Percentiles rank a stretch among this genome's conserved stretches.
Conservation (phyloP, 169 alveolate species). For the Eimeria falciformis region DNA sequence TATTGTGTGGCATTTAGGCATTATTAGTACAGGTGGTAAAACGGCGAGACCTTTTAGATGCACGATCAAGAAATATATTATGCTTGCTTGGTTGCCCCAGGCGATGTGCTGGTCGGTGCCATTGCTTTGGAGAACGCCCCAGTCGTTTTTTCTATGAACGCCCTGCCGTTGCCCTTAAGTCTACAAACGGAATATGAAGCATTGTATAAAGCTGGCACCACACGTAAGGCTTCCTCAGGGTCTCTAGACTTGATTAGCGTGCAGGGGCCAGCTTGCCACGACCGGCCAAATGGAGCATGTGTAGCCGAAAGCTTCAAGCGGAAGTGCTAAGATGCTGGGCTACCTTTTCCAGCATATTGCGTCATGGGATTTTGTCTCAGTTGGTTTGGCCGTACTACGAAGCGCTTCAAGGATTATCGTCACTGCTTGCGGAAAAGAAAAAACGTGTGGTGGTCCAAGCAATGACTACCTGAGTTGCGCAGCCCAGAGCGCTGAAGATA, state of each 20-base stretch:
- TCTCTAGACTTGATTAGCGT: too few relatives aligned
- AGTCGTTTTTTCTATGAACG: conserved; percentile 30
- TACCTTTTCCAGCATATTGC: too few relatives aligned
- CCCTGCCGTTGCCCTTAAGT: neutral
- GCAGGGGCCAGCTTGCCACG: too few relatives aligned
- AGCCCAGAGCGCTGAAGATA: conserved; percentile 46
- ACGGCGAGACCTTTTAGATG: neutral
- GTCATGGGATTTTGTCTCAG: conserved; percentile 23
- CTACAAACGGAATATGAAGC: conserved; percentile 3
- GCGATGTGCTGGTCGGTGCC: conserved; percentile 31
- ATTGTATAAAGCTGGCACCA: conserved; percentile 32
- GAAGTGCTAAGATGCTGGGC: too few relatives aligned
- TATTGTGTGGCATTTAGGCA: neutral
- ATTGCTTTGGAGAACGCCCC: conserved; percentile 52
- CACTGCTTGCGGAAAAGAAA: conserved; percentile 54
- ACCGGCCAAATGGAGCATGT: too few relatives aligned
- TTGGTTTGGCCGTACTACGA: conserved; percentile 45
- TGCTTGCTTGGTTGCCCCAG: conserved; percentile 7
- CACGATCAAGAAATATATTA: too few relatives aligned
- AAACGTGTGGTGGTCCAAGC: conserved; percentile 3
- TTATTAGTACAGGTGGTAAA: neutral
- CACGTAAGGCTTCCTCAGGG: conserved; percentile 1
- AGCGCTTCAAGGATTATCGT: conserved; percentile 48
- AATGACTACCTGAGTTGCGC: conserved; percentile 24
- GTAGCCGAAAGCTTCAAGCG: too few relatives aligned